Percentiles rank a stretch among this genome's conserved stretches.
Conservation (phyloP, 2,329 filamentous ascomycete species). For the Fusarium sp. region DNA sequence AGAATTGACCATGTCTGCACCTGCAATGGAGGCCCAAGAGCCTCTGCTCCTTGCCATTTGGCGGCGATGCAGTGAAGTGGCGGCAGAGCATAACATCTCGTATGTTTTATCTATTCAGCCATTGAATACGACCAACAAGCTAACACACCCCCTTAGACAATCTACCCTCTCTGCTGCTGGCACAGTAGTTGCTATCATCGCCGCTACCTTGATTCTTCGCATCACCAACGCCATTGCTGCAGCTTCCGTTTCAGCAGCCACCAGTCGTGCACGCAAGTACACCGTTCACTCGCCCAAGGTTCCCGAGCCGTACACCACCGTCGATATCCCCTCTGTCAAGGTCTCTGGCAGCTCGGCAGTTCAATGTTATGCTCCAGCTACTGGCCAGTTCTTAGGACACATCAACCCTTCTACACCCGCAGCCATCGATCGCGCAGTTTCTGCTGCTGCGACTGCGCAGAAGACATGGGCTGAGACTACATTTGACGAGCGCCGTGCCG, state of each 20-base stretch:
- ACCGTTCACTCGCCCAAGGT: conserved; percentile 70
- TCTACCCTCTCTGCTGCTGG: conserved; percentile 46
- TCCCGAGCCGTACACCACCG: conserved; percentile 66
- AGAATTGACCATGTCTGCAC: not conserved
- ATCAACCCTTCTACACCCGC: conserved; percentile 81
- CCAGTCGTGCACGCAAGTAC: conserved; percentile 65
- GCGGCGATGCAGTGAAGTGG: conserved; percentile 37
- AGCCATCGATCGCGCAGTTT: conserved; percentile 82
- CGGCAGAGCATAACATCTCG: conserved; percentile 43
- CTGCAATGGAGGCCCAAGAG: conserved; percentile 38
- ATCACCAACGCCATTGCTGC: conserved; percentile 41
- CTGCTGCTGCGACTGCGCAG: conserved; percentile 80
- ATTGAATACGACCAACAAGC: conserved; percentile 12
- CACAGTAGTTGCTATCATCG: conserved; percentile 47
- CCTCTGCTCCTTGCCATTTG: conserved; percentile 36
- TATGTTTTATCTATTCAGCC: conserved; percentile 27
- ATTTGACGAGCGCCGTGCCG: conserved; percentile 80
- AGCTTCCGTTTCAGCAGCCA: conserved; percentile 45
- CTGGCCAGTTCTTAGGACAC: conserved; percentile 82
- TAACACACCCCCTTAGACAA: conserved; percentile 38
- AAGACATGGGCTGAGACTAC: conserved; percentile 79
- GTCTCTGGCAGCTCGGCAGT: conserved; percentile 74
- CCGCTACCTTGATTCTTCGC: conserved; percentile 49
- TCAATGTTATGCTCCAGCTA: conserved; percentile 90
- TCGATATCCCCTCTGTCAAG: conserved; percentile 72